Percentiles rank a stretch among this genome's conserved stretches.
phyloP scores from a whole-genome alignment of 139 green algal species.

The Klebsormidium nitens region DNA sequence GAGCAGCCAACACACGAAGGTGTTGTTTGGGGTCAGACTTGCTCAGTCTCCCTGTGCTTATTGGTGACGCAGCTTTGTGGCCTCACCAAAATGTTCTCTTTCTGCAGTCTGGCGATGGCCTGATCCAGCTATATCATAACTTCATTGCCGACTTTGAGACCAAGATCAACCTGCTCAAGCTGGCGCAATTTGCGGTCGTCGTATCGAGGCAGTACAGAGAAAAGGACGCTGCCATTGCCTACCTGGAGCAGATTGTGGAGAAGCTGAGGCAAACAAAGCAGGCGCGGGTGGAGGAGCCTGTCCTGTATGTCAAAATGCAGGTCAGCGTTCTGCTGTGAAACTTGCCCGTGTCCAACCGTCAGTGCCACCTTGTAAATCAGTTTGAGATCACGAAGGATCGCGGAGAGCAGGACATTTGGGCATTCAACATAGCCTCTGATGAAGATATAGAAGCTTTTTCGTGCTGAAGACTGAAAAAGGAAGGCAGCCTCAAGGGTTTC shows the following conservation, averaged over 20 bases:
- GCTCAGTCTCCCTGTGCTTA: not conserved
- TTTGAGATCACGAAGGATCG: no score
- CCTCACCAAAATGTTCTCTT: not conserved
- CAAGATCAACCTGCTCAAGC: constrained; percentile 89
- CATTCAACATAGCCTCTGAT: no score
- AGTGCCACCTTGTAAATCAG: no score
- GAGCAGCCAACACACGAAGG: not conserved
- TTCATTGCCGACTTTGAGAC: constrained; percentile 88
- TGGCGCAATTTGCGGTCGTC: constrained; percentile 62
- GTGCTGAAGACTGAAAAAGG: no score
- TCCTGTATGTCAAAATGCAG: constrained; percentile 70
- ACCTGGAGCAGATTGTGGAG: constrained; percentile 59
- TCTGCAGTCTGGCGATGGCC: constrained; percentile 49
- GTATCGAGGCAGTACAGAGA: constrained; percentile 52
- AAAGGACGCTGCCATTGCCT: constrained; percentile 45
- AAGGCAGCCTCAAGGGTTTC: no score
- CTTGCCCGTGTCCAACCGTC: no score
- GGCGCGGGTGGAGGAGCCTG: constrained; percentile 57
- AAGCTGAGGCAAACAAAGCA: constrained; percentile 57
- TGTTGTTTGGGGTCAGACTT: not conserved
- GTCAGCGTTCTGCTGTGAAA: no score
- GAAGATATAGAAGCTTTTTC: no score
- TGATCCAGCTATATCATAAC: constrained; percentile 72
- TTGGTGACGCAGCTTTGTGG: not conserved
- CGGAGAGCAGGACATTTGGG: no score